Evolutionary conservation across 2,329 filamentous ascomycete species (phyloP).

Genomic region (Blastomyces percursus): DNA sequence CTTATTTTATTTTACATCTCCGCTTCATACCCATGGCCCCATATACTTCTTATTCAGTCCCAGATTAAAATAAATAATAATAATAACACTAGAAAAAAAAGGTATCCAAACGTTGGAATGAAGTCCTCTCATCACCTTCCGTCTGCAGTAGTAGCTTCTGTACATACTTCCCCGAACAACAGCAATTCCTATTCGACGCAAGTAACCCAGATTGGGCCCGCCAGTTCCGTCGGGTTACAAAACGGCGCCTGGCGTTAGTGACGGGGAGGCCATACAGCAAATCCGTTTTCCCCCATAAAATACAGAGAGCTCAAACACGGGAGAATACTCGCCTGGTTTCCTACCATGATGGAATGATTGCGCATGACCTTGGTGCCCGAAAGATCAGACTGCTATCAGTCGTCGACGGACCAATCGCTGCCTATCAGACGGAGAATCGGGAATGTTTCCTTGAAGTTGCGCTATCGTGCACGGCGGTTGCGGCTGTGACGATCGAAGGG

Average conservation of each 20-base stretch:
- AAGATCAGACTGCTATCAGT: background rate
- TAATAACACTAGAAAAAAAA: constrained; percentile 10
- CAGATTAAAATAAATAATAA: background rate
- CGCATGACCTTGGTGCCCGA: background rate
- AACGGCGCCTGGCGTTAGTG: constrained; percentile 18
- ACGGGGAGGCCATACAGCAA: constrained; percentile 16
- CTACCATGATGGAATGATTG: background rate
- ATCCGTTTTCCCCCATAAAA: constrained; percentile 1
- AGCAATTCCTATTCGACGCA: background rate
- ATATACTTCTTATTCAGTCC: background rate
- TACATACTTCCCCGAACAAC: constrained; percentile 8
- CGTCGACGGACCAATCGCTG: background rate
- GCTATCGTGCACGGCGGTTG: constrained; percentile 18
- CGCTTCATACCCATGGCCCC: background rate
- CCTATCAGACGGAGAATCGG: constrained; percentile 18
- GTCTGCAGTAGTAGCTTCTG: constrained; percentile 16
- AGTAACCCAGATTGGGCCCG: constrained; percentile 2
- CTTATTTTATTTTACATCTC: too few species aligned
- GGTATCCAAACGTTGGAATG: constrained; percentile 27
- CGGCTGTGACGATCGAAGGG: constrained; percentile 17
- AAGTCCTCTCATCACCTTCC: constrained; percentile 20
- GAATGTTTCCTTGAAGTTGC: constrained; percentile 13
- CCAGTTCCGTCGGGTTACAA: constrained; percentile 15
- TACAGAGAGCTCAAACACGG: too few species aligned
- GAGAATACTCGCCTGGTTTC: background rate